These are phyloP conservation scores for Apiotrichum brassicae DNA, from an alignment of 1,284 basidiomycete species.

Conservation along the genomic window DNA sequence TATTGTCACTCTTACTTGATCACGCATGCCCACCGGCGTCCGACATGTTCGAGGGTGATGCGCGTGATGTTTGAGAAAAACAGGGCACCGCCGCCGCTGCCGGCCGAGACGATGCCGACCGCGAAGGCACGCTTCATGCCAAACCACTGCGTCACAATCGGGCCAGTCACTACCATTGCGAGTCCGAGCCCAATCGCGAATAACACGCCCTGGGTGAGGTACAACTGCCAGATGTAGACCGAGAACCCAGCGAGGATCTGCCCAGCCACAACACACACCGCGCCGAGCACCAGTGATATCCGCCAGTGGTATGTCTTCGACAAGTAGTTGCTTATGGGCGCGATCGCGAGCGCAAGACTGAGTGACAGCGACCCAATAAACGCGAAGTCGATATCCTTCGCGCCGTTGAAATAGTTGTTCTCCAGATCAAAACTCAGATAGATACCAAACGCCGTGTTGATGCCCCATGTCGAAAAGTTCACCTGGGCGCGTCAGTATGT, in stretches of 20 bases:
- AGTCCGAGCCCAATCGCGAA: constrained; percentile 34
- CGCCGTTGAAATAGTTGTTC: constrained; percentile 44
- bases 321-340: constrained; percentile 13
- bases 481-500: constrained; percentile 1
- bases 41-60: constrained; percentile 28
- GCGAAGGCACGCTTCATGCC: constrained; percentile 17
- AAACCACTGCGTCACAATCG: constrained; percentile 19
- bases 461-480: constrained; percentile 36
- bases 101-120: constrained; percentile 31
- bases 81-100: constrained; percentile 42
- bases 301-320: constrained; percentile 17
- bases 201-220: constrained; percentile 34
- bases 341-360: constrained; percentile 10
- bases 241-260: constrained; percentile 35
- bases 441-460: constrained; percentile 48
- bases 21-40: constrained; percentile 36
- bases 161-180: constrained; percentile 13
- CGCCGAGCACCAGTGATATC: constrained; percentile 13
- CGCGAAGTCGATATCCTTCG: constrained; percentile 28
- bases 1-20: constrained; percentile 14
- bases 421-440: constrained; percentile 46
- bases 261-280: constrained; percentile 22
- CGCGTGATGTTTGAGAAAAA: constrained; percentile 42
- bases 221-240: constrained; percentile 24
- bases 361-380: constrained; percentile 17